These are phyloP conservation scores for Aureobasidium musti DNA, from an alignment of 2,329 filamentous ascomycete genomes.

Conservation along the genomic window DNA sequence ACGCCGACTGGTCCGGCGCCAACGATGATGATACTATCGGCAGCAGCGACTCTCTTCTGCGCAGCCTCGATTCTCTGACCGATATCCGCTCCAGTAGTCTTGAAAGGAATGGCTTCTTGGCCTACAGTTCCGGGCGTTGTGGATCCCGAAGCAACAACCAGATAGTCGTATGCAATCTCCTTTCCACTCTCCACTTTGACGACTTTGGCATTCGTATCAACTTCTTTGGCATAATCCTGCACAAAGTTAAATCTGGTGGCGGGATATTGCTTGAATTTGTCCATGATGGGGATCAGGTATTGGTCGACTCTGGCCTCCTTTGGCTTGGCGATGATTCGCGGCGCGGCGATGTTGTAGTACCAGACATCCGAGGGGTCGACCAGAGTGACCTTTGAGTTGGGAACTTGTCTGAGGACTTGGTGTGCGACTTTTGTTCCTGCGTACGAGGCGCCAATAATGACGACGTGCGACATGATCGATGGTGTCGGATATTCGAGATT, in stretches of 20 bases:
- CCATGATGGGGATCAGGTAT: constrained; percentile 42
- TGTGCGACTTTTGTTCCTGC: constrained; percentile 25
- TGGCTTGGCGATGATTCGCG: constrained; percentile 27
- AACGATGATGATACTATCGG: constrained; percentile 20
- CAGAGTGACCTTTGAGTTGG: constrained; percentile 13
- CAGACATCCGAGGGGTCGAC: constrained; percentile 28
- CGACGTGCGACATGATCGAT: constrained; percentile 10
- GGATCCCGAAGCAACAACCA: constrained; percentile 55
- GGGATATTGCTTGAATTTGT: constrained; percentile 51
- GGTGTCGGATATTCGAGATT: background rate
- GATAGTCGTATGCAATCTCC: constrained; percentile 51
- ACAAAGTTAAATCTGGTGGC: constrained; percentile 52
- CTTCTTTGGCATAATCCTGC: constrained; percentile 48
- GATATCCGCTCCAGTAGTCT: constrained; percentile 22
- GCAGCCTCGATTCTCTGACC: constrained; percentile 11
- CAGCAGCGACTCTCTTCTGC: constrained; percentile 7
- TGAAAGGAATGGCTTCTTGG: constrained; percentile 28
- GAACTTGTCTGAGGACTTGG: constrained; percentile 13
- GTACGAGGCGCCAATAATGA: constrained; percentile 26
- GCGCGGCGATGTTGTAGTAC: constrained; percentile 25
- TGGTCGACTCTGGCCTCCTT: constrained; percentile 17
- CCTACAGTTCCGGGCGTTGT: constrained; percentile 39
- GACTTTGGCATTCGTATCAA: constrained; percentile 46
- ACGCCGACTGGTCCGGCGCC: constrained; percentile 20
- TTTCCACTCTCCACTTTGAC: constrained; percentile 43